Percentiles rank a stretch among this genome's conserved stretches.
These are phyloP conservation scores for Backusella sp. DNA, from an alignment of 192 early-diverging fungal species.

Conservation along the genomic window DNA sequence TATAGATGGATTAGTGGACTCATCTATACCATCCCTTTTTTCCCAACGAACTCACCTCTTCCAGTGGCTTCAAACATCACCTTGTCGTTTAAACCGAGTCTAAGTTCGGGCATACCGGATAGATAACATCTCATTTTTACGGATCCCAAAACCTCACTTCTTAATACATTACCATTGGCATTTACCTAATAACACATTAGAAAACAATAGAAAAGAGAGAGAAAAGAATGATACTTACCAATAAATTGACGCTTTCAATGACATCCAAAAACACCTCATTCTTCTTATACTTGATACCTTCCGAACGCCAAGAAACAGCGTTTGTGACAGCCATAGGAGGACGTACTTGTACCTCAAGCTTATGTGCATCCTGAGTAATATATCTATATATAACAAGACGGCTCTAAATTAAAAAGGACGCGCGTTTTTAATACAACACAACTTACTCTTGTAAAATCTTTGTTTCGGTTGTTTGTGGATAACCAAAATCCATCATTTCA, in stretches of 20 bases:
- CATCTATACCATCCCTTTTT: neutral
- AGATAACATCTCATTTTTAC: conserved; percentile 87
- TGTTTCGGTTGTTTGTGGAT: conserved; percentile 86
- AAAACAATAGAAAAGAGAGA: neutral
- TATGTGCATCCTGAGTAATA: conserved; percentile 97
- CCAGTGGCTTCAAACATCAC: conserved; percentile 75
- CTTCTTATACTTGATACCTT: conserved; percentile 71
- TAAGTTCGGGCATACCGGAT: conserved; percentile 83
- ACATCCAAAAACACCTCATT: conserved; percentile 79
- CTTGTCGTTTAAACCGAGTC: conserved; percentile 87
- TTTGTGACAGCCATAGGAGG: conserved; percentile 85
- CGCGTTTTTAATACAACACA: neutral
- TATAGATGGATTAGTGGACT: no score
- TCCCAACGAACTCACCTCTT: conserved; percentile 60
- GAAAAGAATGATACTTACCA: conserved; percentile 34
- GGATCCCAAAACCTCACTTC: conserved; percentile 76
- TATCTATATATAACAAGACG: conserved; percentile 55
- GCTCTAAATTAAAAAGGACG: neutral
- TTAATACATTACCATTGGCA: conserved; percentile 50
- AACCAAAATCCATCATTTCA: conserved; percentile 93
- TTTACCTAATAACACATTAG: neutral
- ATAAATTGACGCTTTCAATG: conserved; percentile 70
- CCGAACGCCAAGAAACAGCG: conserved; percentile 69
- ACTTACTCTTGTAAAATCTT: conserved; percentile 79
- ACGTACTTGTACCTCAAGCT: conserved; percentile 85